Base-by-base conservation (phyloP, 148 eudicot species). In the Rhododendron molle region DNA sequence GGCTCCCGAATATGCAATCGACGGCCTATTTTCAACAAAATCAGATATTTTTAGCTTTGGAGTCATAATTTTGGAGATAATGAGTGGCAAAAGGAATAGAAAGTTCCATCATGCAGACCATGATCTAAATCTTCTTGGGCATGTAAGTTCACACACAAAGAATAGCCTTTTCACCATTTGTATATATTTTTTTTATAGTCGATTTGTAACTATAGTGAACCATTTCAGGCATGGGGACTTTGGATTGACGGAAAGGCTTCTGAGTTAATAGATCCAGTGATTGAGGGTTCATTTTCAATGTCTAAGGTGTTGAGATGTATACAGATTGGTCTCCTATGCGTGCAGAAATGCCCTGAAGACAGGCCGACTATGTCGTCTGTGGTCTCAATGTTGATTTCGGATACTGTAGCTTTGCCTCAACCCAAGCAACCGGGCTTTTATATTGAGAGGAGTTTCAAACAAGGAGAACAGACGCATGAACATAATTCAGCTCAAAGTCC, bases 1-100 rank as follows among this genome's bases (percentile, higher is more conserved):
- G 83, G 38, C 83, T 81, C 69, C 69, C 16, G 83, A 81, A 34
- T 81, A 81, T 32, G 69, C 83, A 21, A 15, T 76, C 50, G 88
- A 88, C 44, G 91, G 91, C 6, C 50, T 81, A 16, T 92, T 90
- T 74, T 90, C 93, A 30, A 81, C 20, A 8, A 81, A 81, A 56
- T 54, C 83, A 81, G 83, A 81, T 54, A 13, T 54, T 21, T 81
- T 81, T 81, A 81, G 83, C n/a, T 81, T 81, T 11, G 69, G 83
- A 32, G 83, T 81, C 69, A 81, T 81, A 52, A 23, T 81, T 81
- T 54, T 81, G 18, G 83, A 81, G 34, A 81, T 81, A 18, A 23
- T 20, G 44, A 54, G 69, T 32, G 44, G 83, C 26, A 32, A 81
- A 81, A 54, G 4, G 69, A 81, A 81, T 13, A 54, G 26, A 18